Base-by-base conservation (phyloP, 192 early-diverging fungal genomes). In the Coemansia sp. region DNA sequence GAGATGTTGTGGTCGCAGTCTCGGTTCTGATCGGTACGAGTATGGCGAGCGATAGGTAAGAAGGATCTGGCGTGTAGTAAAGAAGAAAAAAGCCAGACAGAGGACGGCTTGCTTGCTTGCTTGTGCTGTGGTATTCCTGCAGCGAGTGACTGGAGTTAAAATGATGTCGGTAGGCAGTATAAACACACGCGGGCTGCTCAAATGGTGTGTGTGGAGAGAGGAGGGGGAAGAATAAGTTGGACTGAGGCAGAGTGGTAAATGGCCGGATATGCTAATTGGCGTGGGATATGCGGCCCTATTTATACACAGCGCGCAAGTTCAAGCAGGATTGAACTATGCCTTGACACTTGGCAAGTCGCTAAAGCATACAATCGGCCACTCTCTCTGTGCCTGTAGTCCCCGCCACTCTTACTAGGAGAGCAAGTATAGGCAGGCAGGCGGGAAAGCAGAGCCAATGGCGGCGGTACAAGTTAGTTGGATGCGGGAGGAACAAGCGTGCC, bases 251-350 rank as follows among this genome's bases (percentile, higher is more conserved):
- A 44, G 41, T 46, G 44, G 44, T 46, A 46, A 46, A 46, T 46
- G 44, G 44, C n/a, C n/a, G 17, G n/a, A 46, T 15, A 19, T 46
- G 44, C 17, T 19, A 46, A 46, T 46, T 19, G 14, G 44, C 44
- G 44, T 46, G 44, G 44, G 44, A 46, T 46, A 19, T 46, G 44
- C 12, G 44, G 44, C 44, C 44, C 44, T 46, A 46, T 46, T 46
- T 46, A 46, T 46, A 46, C 44, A 19, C 44, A 46, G 44, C 8
- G 44, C 44, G n/a, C 32, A 6, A 46, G 44, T 12, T 19, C 44
- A 46, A 46, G 15, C 44, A n/a, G 15, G 44, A n/a, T 15, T 46
- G 44, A 46, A 46, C 10, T 15, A 46, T 19, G 38, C 44, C 44
- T 17, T 46, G 44, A 46, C n/a, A 19, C n/a, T 46, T 46, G n/a